phyloP scores from a whole-genome alignment of 352 stramenopile species.

The Hyaloperonospora arabidopsidis region DNA sequence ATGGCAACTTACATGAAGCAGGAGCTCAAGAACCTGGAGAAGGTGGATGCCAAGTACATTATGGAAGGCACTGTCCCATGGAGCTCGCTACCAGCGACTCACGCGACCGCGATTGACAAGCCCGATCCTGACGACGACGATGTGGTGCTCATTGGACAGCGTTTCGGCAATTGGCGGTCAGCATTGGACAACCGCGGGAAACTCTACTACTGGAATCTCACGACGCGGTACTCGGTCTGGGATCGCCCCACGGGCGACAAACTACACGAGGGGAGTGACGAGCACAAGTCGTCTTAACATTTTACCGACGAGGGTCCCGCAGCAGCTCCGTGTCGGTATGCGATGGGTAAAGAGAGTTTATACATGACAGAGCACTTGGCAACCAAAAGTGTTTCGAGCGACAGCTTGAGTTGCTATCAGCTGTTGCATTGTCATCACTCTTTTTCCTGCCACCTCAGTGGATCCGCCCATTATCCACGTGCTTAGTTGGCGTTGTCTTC shows the following conservation, averaged over 20 bases:
- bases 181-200: slow-evolving; percentile 81
- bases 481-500: slow-evolving; percentile 18
- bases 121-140: slow-evolving; percentile 36
- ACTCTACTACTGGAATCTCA: slow-evolving; percentile 86
- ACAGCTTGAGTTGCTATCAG: too few species aligned
- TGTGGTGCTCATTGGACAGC: slow-evolving; percentile 74
- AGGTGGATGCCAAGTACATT: slow-evolving; percentile 62
- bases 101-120: slow-evolving; percentile 12
- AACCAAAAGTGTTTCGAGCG: too few species aligned
- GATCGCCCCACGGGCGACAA: slow-evolving; percentile 54
- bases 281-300: background rate
- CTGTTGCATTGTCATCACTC: too few species aligned
- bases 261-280: slow-evolving; percentile 43
- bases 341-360: too few species aligned
- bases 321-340: too few species aligned
- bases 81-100: slow-evolving; percentile 35
- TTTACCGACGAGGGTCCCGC: background rate
- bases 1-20: slow-evolving; percentile 70
- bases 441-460: too few species aligned
- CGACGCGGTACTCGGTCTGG: slow-evolving; percentile 76
- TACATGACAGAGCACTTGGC: too few species aligned
- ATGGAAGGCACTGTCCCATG: slow-evolving; percentile 71
- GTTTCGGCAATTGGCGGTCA: slow-evolving; percentile 77
- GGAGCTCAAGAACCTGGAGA: slow-evolving; percentile 75
- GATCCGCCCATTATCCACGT: too few species aligned